Percentiles rank a stretch among this genome's conserved stretches.
These are phyloP conservation scores for Chalara sp. DNA, from an alignment of 2,329 filamentous ascomycete species.

Conservation along the genomic window DNA sequence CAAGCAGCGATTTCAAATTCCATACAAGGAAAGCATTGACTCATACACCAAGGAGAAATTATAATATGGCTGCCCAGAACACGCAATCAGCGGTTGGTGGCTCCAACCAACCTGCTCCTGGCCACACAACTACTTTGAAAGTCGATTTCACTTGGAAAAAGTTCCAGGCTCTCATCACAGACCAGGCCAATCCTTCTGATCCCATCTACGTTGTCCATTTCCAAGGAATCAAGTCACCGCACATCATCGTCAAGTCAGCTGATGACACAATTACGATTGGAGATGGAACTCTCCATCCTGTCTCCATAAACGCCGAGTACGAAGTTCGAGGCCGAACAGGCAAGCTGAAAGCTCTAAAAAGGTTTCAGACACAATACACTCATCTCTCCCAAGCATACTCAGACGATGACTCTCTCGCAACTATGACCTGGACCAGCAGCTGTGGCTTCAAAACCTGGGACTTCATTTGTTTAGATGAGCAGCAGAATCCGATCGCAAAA, in stretches of 20 bases:
- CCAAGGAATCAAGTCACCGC: conserved; percentile 4
- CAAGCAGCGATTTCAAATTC: too few species aligned
- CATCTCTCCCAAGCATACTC: conserved; percentile 10
- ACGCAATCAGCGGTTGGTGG: too few species aligned
- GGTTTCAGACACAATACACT: conserved; percentile 10
- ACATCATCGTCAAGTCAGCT: conserved; percentile 6
- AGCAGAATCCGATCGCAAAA: conserved; percentile 9
- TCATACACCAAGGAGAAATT: too few species aligned
- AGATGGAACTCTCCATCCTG: conserved; percentile 6
- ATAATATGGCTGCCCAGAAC: too few species aligned
- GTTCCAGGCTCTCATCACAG: conserved; percentile 9
- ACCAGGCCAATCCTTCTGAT: conserved; percentile 1
- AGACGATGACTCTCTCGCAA: conserved; percentile 1
- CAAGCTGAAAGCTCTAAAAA: conserved; percentile 11
- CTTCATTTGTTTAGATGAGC: conserved; percentile 11
- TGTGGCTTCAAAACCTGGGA: conserved; percentile 13
- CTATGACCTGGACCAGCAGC: conserved; percentile 8
- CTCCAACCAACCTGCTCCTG: too few species aligned
- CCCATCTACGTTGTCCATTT: conserved; percentile 12
- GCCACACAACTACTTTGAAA: conserved; percentile 1
- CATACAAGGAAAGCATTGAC: too few species aligned
- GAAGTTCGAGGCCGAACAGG: conserved; percentile 5
- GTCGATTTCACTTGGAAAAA: conserved; percentile 14
- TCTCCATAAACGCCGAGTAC: conserved; percentile 13
- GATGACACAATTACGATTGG: conserved; percentile 5